Evolutionary conservation across 129 eudicot genomes (phyloP), one percentile per base, ranked within the genome.

Genomic region (Dittrichia graveolens): DNA sequence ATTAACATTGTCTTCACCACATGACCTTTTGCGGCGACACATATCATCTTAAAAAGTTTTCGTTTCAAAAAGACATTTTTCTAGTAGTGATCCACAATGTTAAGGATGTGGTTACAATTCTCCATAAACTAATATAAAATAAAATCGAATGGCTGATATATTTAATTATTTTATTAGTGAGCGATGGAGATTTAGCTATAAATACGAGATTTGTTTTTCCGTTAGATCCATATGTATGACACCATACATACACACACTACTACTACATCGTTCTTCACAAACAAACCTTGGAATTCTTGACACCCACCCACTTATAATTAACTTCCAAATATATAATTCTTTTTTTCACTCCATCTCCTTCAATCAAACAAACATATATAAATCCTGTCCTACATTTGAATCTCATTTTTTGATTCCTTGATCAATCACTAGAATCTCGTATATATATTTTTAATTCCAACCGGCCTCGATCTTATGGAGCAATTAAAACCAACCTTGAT

Each of bases 281-380:
- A 47, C 45, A 68, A 77, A 60, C 75, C 43, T 77, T 13, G 75
- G 63, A 68, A 58, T 75, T 65, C 73, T 75, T 65, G 67, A 63
- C 48, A 49, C 45, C 44, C 31, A 0, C 31, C 31, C 0, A 24
- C 31, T 24, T 24, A 24, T 24, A 74, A 12, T 71, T 16, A 50
- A 38, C 49, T 15, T n/a, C 6, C 4, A 71, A 57, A 13, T n/a
- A n/a, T n/a, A n/a, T 5, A 57, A 43, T 41, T 7, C 57, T 6
- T 7, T 45, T 6, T 71, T 10, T 0, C 58, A 59, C 34, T 47
- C 19, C 11, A 0, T 38, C 61, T 8, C 31, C 52, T 74, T 41
- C 15, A 50, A 48, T 49, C 78, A 62, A 74, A 38, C 70, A 73
- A 2, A 24, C 31, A 24, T 24, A 24, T 24, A 24, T 3, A 34